Evolutionary conservation across 2,329 filamentous ascomycete genomes (phyloP).

Genomic region (Exophiala bonariae): DNA sequence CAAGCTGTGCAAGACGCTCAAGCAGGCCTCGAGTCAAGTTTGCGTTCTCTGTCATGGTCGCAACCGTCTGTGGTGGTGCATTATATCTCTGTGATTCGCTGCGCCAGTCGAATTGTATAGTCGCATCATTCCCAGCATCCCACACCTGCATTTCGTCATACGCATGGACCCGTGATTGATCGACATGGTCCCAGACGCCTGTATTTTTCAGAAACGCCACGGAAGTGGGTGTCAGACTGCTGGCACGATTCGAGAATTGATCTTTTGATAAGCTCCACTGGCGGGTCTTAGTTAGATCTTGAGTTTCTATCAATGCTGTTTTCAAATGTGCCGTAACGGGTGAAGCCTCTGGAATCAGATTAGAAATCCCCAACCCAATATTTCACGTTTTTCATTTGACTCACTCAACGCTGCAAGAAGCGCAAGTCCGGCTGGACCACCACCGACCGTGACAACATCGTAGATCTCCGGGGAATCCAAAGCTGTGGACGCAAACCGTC

Average conservation of each 20-base stretch:
- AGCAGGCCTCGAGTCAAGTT: slow-evolving; percentile 83
- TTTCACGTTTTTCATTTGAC: too few species aligned
- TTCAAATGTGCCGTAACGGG: slow-evolving; percentile 73
- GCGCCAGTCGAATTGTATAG: slow-evolving; percentile 84
- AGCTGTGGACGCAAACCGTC: slow-evolving; percentile 15
- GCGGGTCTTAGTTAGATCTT: slow-evolving; percentile 72
- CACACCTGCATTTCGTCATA: slow-evolving; percentile 98
- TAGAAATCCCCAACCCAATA: neutral
- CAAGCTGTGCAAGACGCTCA: slow-evolving; percentile 66
- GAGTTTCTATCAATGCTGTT: slow-evolving; percentile 85
- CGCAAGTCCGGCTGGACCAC: slow-evolving; percentile 85
- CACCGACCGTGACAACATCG: slow-evolving; percentile 89
- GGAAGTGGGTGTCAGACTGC: slow-evolving; percentile 86
- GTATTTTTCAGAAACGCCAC: slow-evolving; percentile 79
- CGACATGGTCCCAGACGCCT: slow-evolving; percentile 80
- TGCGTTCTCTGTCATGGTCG: slow-evolving; percentile 94
- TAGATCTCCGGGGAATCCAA: slow-evolving; percentile 68
- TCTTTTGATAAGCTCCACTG: slow-evolving; percentile 66
- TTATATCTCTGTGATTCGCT: slow-evolving; percentile 37
- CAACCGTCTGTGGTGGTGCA: slow-evolving; percentile 63
- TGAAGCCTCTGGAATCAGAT: slow-evolving; percentile 62
- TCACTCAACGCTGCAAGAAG: slow-evolving; percentile 74
- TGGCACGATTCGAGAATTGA: slow-evolving; percentile 89
- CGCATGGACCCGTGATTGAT: slow-evolving; percentile 71
- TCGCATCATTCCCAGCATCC: slow-evolving; percentile 86